Evolutionary conservation across 306 rosid genomes (phyloP), one percentile per base, ranked within the genome.

Genomic region (Canavalia ensiformis): DNA sequence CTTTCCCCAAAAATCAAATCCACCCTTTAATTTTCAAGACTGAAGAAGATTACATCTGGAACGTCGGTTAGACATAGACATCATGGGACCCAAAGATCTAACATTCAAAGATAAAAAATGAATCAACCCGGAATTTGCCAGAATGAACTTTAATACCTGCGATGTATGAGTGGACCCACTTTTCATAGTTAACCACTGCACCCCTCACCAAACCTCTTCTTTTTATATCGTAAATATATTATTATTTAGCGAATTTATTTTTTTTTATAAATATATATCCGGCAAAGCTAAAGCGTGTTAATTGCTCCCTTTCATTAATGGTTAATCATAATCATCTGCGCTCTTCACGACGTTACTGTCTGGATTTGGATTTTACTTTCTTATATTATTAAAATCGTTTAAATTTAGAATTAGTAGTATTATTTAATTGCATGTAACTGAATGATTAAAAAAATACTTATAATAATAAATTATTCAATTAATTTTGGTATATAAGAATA

Each of bases 41-140:
- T 33, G 46, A 9, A 56, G 35, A 58, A 76, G 46, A 42, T 62
- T 57, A 35, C 33, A 86, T 83, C 84, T 46, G 68, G 71, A 64
- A 75, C 82, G 58, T 74, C 62, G 46, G 68, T 74, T 75, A 29
- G 18, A 37, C 81, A 64, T 55, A 75, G 52, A 64, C 84, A 81
- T 73, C 84, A 41, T 39, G 83, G 87, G 85, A 30, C 87, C 87
- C 91, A 57, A 46, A 67, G 75, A 70, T 72, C 74, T 18, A 83
- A 76, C 57, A 60, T 83, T 79, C 76, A 83, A 82, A 54, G 56
- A 67, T 71, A 37, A 13, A 34, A 70, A 57, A 67, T 39, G 66
- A 49, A 65, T 44, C 57, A 25, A 68, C 56, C 41, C 9, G 30
- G 54, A 77, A 67, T 75, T 79, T 74, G 41, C 68, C 30, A 7